phyloP scores from a whole-genome alignment of 768 basidiomycete species.

The Phaeotremella fagi region DNA sequence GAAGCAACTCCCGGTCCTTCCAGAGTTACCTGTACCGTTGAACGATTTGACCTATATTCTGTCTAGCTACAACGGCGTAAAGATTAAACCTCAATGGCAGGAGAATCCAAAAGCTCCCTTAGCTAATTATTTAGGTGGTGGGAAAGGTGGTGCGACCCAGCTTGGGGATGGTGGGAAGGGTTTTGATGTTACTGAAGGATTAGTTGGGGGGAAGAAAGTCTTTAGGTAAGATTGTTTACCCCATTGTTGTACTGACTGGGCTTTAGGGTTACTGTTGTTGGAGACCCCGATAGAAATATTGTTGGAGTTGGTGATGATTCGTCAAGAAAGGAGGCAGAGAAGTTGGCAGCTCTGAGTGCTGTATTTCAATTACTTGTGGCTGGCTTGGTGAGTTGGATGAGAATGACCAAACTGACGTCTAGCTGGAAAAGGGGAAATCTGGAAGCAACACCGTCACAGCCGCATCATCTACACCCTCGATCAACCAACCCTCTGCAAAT shows the following conservation, averaged over 20 bases:
- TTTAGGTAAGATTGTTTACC: conserved; percentile 53
- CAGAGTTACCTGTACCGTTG: conserved; percentile 13
- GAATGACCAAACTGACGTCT: background rate
- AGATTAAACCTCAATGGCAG: conserved; percentile 40
- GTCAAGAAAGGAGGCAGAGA: conserved; percentile 62
- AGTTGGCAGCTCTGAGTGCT: conserved; percentile 70
- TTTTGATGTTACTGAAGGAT: conserved; percentile 45
- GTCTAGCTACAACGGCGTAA: conserved; percentile 11
- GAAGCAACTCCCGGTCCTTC: no score
- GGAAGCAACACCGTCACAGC: conserved; percentile 5
- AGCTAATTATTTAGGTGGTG: conserved; percentile 50
- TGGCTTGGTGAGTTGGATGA: conserved; percentile 58
- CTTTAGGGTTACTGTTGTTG: conserved; percentile 42
- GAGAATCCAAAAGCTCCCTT: conserved; percentile 58
- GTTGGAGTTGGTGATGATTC: conserved; percentile 61
- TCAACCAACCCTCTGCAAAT: background rate
- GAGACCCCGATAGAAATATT: conserved; percentile 45
- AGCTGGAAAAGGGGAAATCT: conserved; percentile 19
- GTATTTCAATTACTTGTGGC: conserved; percentile 63
- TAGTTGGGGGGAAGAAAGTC: conserved; percentile 44
- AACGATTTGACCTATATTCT: conserved; percentile 25
- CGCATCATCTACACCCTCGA: background rate
- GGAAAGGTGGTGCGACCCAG: conserved; percentile 25
- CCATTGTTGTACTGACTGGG: no score
- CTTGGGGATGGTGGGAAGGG: conserved; percentile 30